Evolutionary conservation across 225 moss, liverwort and hornwort species (phyloP).

Genomic region (Pseudisothecium myosuroides): DNA sequence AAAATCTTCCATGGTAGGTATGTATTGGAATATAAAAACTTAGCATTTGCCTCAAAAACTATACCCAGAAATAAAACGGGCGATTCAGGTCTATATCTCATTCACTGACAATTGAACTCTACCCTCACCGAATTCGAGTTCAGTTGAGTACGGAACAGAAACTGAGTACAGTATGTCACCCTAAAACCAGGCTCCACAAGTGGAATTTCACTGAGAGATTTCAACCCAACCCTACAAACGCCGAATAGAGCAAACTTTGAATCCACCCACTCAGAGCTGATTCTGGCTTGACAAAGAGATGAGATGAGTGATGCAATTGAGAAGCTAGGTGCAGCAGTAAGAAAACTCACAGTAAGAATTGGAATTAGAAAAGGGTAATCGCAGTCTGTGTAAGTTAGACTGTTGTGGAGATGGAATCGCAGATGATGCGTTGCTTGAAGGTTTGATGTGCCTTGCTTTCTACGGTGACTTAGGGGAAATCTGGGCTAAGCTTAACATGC

Average conservation of each 20-base stretch:
- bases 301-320: neutral
- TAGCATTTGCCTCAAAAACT: neutral
- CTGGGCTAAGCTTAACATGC: neutral
- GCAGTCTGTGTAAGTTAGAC: neutral
- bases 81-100: neutral
- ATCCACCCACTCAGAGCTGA: too few species aligned
- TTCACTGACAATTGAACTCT: neutral
- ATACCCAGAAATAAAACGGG: neutral
- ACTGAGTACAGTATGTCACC: too few species aligned
- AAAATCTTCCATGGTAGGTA: too few species aligned
- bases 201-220: neutral
- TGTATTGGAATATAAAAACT: neutral
- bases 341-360: neutral
- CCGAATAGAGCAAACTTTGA: neutral
- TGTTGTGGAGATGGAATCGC: neutral
- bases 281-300: neutral
- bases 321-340: neutral
- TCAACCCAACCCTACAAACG: neutral
- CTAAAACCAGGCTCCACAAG: neutral
- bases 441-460: neutral
- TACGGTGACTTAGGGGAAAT: neutral
- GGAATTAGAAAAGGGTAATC: neutral
- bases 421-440: neutral
- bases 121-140: neutral
- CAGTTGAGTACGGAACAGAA: neutral